Base-by-base conservation (phyloP, 2,329 filamentous ascomycete species). In the Clonostachys rhizophaga region DNA sequence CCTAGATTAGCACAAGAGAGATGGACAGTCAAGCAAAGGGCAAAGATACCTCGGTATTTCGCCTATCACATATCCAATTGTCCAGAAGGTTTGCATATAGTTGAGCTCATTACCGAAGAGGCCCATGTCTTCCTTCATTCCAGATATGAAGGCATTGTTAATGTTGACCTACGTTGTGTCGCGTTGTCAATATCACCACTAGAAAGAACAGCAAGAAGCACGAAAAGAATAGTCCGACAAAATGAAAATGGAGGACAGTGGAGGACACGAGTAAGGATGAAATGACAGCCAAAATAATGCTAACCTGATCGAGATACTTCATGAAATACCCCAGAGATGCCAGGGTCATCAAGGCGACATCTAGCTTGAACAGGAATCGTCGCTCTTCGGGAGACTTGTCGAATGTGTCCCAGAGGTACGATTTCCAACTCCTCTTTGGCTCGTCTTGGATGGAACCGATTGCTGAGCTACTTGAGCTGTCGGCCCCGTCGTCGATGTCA, bases 51-150 rank as follows among this genome's bases (percentile, higher is more conserved):
- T 62, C 2, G 67, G 64, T 42, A 64, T 58, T 46, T 69, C 61
- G 9, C 67, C 65, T 62, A 84, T 63, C 0, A 81, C 73, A 52
- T 84, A 85, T 24, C 81, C 81, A 3, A 79, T 68, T 0, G 76
- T 83, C 72, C 78, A 85, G 36, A 70, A 70, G 1, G 78, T 74
- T 50, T 63, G 60, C 54, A 70, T 59, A 37, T 79, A 75, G 51
- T 82, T 81, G n/a, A 81, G 67, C 46, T 81, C 59, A 51, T 79
- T 79, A 5, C 67, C 65, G 33, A 66, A 59, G 17, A 74, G 60
- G 0, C 52, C 52, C 24, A 70, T 44, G 45, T 71, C 68, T 46
- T 70, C 65, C 42, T 72, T 65, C 71, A 75, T 72, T 1, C 71
- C 72, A 0, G 67, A 70, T 1, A 74, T 69, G 47, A 70, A 75